phyloP scores from a whole-genome alignment of 345 rosid species.

The Citrus inodora region DNA sequence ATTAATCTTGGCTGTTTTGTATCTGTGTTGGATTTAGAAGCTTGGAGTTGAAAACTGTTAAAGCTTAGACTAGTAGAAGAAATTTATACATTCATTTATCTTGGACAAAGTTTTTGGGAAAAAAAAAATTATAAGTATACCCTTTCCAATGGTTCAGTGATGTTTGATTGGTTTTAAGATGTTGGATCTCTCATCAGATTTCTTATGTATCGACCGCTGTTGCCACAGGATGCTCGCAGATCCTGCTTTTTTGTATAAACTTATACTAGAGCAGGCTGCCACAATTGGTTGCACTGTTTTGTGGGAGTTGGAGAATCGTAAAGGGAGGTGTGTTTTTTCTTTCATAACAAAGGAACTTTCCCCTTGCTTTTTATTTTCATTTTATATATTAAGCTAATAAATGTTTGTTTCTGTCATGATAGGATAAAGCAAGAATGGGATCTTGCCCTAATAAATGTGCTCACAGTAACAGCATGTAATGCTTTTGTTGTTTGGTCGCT shows the following conservation, averaged over 20 bases:
- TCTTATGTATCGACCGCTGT: conserved; percentile 8
- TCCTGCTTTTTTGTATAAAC: conserved; percentile 80
- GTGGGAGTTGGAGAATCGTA: conserved; percentile 90
- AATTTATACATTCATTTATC: not conserved
- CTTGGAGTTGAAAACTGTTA: not conserved
- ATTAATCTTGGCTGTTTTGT: not conserved
- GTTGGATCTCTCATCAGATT: not conserved
- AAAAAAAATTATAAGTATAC: not conserved
- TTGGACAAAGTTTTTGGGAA: not conserved
- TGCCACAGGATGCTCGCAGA: conserved; percentile 85
- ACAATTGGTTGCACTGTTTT: conserved; percentile 82
- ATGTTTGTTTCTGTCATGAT: conserved; percentile 10
- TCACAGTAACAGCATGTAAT: conserved; percentile 80
- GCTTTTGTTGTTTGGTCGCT: conserved; percentile 83
- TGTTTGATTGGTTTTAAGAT: not conserved
- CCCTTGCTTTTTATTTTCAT: not conserved
- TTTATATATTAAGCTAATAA: conserved; percentile 17
- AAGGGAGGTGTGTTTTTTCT: conserved; percentile 52
- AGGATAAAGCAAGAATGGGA: conserved; percentile 96
- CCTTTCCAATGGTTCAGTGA: not conserved
- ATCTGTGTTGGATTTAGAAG: not conserved
- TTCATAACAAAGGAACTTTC: not conserved
- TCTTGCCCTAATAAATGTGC: conserved; percentile 84
- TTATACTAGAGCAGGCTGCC: conserved; percentile 85
- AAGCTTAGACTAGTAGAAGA: not conserved